These are phyloP conservation scores for Erucastrum elatum DNA, from an alignment of 345 rosid genomes.

Conservation along the genomic window DNA sequence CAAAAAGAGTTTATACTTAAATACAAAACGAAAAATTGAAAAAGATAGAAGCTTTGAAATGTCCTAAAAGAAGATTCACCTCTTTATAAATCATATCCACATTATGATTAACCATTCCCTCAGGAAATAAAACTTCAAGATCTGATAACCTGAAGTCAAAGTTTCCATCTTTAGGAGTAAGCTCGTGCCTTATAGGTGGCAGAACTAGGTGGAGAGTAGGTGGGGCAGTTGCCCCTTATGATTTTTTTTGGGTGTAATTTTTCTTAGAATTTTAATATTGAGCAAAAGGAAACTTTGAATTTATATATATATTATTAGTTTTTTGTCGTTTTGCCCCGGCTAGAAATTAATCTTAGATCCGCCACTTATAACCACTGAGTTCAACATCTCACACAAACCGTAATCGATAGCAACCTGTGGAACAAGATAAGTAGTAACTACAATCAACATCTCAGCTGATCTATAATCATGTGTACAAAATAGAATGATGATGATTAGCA, in stretches of 20 bases:
- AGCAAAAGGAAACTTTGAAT: too few relatives aligned
- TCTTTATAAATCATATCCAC: slow-evolving; percentile 51
- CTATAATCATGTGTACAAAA: too few relatives aligned
- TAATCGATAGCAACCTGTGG: slow-evolving; percentile 67
- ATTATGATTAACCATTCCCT: slow-evolving; percentile 61
- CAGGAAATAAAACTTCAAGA: slow-evolving; percentile 62
- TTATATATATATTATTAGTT: too few relatives aligned
- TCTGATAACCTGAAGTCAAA: slow-evolving; percentile 56
- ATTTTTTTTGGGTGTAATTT: too few relatives aligned
- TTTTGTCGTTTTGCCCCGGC: too few relatives aligned
- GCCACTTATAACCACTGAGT: slow-evolving; percentile 52
- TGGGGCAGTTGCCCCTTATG: too few relatives aligned
- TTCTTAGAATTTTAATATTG: too few relatives aligned
- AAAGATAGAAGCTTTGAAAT: background rate
- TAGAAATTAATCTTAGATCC: too few relatives aligned
- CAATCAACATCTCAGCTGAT: too few relatives aligned
- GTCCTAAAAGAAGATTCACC: slow-evolving; percentile 35
- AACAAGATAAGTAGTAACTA: background rate
- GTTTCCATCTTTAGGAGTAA: slow-evolving; percentile 63
- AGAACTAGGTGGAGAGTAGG: too few relatives aligned
- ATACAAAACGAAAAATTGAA: background rate
- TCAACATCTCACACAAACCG: slow-evolving; percentile 83
- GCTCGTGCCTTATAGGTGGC: background rate
- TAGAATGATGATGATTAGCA: too few relatives aligned
- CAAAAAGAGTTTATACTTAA: slow-evolving; percentile 15